Evolutionary conservation across 2,329 filamentous ascomycete species (phyloP), one percentile per base, ranked within the genome.

Genomic region (Phoma sp.): DNA sequence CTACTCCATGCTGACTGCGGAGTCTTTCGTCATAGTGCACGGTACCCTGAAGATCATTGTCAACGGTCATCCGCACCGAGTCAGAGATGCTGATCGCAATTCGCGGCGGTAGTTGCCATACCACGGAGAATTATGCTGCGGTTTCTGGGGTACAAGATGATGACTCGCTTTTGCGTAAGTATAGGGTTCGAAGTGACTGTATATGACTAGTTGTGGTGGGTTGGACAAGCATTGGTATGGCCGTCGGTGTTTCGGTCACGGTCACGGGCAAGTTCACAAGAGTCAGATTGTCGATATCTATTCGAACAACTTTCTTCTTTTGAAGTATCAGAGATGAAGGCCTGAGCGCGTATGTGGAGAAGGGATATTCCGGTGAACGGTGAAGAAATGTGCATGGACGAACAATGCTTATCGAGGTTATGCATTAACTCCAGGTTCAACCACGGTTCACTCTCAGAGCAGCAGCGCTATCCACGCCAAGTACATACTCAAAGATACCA

Each of bases 51-150:
- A 52, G 24, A 52, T 47, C 43, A 38, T 25, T 27, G 24, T 7
- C 18, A 30, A 32, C 8, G 7, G 32, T 4, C 23, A 7, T 18
- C 18, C 18, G 18, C 18, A 18, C 6, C 25, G 42, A 52, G 29
- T 52, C 48, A 46, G 22, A 41, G 5, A 13, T 24, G 42, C 5
- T 29, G 48, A 52, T 52, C 48, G 7, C 30, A 22, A 44, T 47
- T 27, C 24, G 29, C 22, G 6, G 22, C 14, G 25, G 39, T 18
- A 39, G 10, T 33, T 46, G n/a, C 30, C 35, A 13, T 7, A 11
- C 13, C 13, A 27, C 24, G 41, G 29, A 40, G 36, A 42, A n/a
- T 37, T 35, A 13, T 25, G 29, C 4, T 50, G 40, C 4, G 40
- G 23, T 38, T 4, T 39, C 39, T 40, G 48, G 41, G 41, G 36